Base-by-base conservation (phyloP, 140 eudicot genomes). In the Cichorium intybus region DNA sequence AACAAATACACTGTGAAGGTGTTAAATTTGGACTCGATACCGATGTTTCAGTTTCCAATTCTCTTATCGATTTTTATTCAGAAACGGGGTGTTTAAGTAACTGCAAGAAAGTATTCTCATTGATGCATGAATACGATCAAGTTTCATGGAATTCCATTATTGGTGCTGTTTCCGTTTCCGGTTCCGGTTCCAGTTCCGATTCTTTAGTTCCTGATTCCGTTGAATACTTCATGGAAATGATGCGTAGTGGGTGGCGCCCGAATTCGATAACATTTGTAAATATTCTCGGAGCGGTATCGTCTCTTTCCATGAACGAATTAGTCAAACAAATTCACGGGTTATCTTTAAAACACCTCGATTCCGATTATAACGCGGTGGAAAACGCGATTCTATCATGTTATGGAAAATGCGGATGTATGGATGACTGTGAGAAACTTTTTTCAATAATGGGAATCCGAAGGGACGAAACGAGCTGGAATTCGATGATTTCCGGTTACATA, bases 61-160 rank as follows among this genome's bases (percentile, higher is more conserved):
- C 96, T 22, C 93, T 92, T 68, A 81, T 92, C 55, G 68, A 87
- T 31, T 73, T 88, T 28, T 92, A 92, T 76, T 85, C 93, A 5
- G 93, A 83, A 72, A 64, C 78, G 4, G 82, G 79, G 16, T 60
- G 75, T 72, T 68, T 92, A 43, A 21, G 26, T 26, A 75, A 81
- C 50, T 85, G 87, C 84, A 87, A 60, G 73, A 92, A 83, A 79
- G 46, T 88, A 26, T 92, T 88, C 58, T 77, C 69, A 17, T 62
- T 49, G 20, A 92, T 92, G 96, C 85, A 54, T 4, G 90, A 81
- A 54, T 54, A 85, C 56, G 98, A 92, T 75, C 89, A 53, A 39
- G 86, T 92, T 21, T 88, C 98, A 10, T 92, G 98, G 98, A 92
- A 92, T 76, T 70, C 95, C 5, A 79, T 88, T 55, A 77, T 92